Conservation (phyloP, 495 filamentous ascomycete genomes). For the Tuber borchii region DNA sequence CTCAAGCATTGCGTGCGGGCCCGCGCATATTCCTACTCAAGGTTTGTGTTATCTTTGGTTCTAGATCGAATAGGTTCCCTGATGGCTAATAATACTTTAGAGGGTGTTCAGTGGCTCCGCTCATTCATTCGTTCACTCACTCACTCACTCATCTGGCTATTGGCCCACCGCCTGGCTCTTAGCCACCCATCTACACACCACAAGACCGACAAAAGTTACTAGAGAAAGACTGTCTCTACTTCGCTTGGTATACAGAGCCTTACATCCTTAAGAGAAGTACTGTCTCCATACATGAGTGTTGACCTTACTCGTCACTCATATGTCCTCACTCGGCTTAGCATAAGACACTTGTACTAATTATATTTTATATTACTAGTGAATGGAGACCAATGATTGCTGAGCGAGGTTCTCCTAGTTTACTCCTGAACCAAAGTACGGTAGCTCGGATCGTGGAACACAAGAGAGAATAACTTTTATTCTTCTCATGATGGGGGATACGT, state of each 20-base stretch:
- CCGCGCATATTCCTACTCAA: too few species aligned
- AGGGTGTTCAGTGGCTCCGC: too few species aligned
- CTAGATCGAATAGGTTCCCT: too few species aligned
- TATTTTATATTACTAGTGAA: background rate
- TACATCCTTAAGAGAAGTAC: background rate
- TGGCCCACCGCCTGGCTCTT: too few species aligned
- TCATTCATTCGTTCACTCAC: too few species aligned
- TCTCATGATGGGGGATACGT: background rate
- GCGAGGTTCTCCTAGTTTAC: background rate
- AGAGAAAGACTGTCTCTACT: background rate
- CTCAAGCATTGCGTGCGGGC: too few species aligned
- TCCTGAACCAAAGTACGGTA: background rate
- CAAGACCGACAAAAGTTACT: background rate
- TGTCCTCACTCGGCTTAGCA: background rate
- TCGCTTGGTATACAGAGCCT: background rate
- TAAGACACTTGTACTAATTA: background rate
- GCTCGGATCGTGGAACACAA: too few species aligned
- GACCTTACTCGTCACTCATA: background rate
- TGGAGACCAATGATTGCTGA: background rate
- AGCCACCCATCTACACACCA: too few species aligned
- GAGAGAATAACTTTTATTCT: background rate
- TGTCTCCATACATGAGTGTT: background rate
- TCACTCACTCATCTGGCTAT: background rate
- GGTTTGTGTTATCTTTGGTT: too few species aligned
- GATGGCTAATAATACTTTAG: too few species aligned